These are phyloP conservation scores for Aspergillus incahuasiensis DNA, from an alignment of 495 filamentous ascomycete genomes.

Conservation along the genomic window DNA sequence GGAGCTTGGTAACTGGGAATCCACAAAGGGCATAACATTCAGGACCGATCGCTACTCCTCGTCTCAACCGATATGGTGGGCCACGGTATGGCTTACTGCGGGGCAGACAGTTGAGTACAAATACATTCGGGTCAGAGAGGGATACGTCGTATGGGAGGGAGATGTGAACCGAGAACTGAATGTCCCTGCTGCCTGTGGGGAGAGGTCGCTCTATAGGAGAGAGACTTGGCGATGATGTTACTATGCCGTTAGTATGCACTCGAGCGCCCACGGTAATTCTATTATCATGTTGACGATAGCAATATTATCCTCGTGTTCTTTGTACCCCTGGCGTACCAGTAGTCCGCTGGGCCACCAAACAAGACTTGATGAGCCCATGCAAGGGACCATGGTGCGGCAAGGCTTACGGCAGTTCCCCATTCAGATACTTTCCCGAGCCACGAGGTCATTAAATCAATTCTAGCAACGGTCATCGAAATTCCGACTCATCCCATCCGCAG, in stretches of 20 bases:
- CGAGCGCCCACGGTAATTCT: background rate
- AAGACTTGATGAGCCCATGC: background rate
- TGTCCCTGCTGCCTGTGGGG: conserved; percentile 46
- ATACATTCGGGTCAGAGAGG: conserved; percentile 57
- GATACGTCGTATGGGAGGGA: conserved; percentile 57
- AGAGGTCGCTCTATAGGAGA: conserved; percentile 31
- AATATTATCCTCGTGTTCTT: background rate
- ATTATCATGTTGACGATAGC: background rate
- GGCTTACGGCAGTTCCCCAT: background rate
- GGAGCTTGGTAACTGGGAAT: conserved; percentile 55
- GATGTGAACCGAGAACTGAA: conserved; percentile 59
- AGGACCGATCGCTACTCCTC: conserved; percentile 49
- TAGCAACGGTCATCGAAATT: too few species aligned
- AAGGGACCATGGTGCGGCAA: background rate
- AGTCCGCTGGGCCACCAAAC: background rate
- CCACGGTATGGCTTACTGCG: conserved; percentile 44
- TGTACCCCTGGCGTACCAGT: background rate
- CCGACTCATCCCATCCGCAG: background rate
- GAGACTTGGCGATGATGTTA: conserved; percentile 30
- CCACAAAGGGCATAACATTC: conserved; percentile 45
- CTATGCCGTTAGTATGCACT: background rate
- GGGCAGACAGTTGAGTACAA: conserved; percentile 61
- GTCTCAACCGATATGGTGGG: conserved; percentile 55
- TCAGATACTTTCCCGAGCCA: background rate
- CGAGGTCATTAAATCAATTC: too few species aligned